phyloP scores from a whole-genome alignment of 345 rosid species.

The Cardamine occulta region DNA sequence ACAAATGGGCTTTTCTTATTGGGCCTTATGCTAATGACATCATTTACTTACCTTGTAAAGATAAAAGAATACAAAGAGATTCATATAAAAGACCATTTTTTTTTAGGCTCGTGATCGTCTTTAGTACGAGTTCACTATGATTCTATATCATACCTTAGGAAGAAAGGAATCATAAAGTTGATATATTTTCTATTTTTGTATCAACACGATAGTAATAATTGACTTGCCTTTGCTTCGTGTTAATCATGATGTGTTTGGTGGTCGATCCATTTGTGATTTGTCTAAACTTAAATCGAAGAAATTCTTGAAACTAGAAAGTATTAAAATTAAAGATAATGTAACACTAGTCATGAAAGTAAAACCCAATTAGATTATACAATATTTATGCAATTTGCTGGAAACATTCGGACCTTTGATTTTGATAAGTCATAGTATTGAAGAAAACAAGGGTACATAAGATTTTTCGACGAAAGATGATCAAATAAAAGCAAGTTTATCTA shows the following conservation, averaged over 20 bases:
- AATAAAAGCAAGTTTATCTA: constrained; percentile 20
- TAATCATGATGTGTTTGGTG: constrained; percentile 39
- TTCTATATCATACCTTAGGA: constrained; percentile 25
- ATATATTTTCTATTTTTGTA: neutral
- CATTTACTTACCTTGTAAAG: neutral
- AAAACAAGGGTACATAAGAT: neutral
- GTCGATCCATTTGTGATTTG: constrained; percentile 32
- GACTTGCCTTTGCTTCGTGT: constrained; percentile 26
- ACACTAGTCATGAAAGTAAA: neutral
- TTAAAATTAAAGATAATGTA: neutral
- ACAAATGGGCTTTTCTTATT: constrained; percentile 27
- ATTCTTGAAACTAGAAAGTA: too few species aligned
- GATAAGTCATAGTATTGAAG: neutral
- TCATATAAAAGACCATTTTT: neutral
- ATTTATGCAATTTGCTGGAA: neutral
- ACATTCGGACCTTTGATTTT: constrained; percentile 2
- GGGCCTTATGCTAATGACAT: constrained; percentile 3
- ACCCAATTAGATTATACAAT: neutral
- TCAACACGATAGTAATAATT: constrained; percentile 32
- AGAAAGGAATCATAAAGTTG: constrained; percentile 36
- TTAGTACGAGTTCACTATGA: neutral
- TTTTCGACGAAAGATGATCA: constrained; percentile 9
- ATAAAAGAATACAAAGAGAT: neutral
- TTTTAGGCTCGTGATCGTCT: neutral
- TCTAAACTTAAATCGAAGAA: neutral